Conservation (phyloP, 805 yeast genomes). For the Monosporozyma solicola region DNA sequence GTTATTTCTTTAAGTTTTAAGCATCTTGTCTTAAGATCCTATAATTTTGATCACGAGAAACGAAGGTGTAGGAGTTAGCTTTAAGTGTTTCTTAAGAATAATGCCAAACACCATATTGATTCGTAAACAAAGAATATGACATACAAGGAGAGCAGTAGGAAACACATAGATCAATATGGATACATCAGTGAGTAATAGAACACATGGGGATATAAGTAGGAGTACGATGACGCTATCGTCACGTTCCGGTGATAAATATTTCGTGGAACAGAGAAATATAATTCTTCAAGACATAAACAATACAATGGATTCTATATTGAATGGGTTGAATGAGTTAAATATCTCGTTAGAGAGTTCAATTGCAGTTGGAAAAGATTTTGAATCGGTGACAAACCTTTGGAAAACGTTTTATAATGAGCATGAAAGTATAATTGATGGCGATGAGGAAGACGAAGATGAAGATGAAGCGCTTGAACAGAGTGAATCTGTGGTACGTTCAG, state of each 20-base stretch:
- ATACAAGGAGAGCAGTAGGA: not conserved
- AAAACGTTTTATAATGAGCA: constrained; percentile 51
- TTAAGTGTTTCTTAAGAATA: not conserved
- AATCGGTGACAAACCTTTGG: constrained; percentile 65
- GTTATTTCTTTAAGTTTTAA: no score
- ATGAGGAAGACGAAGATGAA: constrained; percentile 4
- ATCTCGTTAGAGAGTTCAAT: constrained; percentile 57
- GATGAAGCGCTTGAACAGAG: not conserved
- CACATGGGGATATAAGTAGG: not conserved
- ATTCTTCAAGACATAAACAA: constrained; percentile 25
- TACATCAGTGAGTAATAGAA: not conserved
- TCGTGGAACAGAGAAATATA: constrained; percentile 24
- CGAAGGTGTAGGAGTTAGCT: not conserved
- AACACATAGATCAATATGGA: not conserved
- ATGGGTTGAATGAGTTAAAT: constrained; percentile 56
- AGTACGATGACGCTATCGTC: not conserved
- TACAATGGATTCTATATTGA: constrained; percentile 55
- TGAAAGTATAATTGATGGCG: constrained; percentile 10
- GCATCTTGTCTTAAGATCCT: no score
- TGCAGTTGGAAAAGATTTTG: constrained; percentile 70
- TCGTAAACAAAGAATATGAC: not conserved
- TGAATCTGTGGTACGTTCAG: not conserved
- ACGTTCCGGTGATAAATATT: constrained; percentile 14
- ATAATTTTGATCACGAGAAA: not conserved
- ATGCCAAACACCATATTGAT: not conserved